These are phyloP conservation scores for Trichoderma asperelloides DNA, from an alignment of 495 filamentous ascomycete species.

Conservation along the genomic window DNA sequence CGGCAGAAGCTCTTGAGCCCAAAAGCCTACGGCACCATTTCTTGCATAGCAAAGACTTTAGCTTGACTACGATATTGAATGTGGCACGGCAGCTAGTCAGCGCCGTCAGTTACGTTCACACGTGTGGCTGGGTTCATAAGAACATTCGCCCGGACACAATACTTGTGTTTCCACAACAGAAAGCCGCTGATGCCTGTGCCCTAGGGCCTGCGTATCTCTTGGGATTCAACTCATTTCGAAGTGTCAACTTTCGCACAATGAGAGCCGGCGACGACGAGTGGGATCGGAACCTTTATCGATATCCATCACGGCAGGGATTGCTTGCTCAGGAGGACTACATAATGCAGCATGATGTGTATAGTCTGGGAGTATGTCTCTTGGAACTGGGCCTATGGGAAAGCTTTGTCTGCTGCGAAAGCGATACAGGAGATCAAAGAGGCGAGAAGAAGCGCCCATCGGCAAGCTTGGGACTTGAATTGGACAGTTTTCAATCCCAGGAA, in stretches of 20 bases:
- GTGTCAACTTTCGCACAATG: constrained; percentile 27
- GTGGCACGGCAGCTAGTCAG: too few species aligned
- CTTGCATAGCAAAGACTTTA: too few species aligned
- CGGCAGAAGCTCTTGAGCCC: too few species aligned
- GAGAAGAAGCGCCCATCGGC: too few species aligned
- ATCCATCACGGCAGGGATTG: constrained; percentile 43
- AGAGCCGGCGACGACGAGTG: constrained; percentile 30
- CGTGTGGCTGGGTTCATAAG: constrained; percentile 47
- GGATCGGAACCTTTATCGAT: constrained; percentile 47
- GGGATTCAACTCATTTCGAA: constrained; percentile 43
- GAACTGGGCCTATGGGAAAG: constrained; percentile 53
- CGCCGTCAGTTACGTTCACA: constrained; percentile 40
- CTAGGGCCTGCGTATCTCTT: constrained; percentile 28
- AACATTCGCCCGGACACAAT: constrained; percentile 48
- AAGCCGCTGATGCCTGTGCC: neutral
- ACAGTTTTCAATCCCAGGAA: neutral
- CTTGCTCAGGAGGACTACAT: constrained; percentile 30
- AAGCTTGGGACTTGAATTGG: too few species aligned
- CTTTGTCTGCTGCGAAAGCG: constrained; percentile 27
- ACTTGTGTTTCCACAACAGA: constrained; percentile 26
- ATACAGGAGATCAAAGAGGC: too few species aligned
- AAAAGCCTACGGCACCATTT: too few species aligned
- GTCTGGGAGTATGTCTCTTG: constrained; percentile 32
- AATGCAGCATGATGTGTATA: constrained; percentile 60
- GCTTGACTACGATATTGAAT: too few species aligned